Evolutionary conservation across 441 rosid genomes (phyloP).

Genomic region (Populus tomentosa): DNA sequence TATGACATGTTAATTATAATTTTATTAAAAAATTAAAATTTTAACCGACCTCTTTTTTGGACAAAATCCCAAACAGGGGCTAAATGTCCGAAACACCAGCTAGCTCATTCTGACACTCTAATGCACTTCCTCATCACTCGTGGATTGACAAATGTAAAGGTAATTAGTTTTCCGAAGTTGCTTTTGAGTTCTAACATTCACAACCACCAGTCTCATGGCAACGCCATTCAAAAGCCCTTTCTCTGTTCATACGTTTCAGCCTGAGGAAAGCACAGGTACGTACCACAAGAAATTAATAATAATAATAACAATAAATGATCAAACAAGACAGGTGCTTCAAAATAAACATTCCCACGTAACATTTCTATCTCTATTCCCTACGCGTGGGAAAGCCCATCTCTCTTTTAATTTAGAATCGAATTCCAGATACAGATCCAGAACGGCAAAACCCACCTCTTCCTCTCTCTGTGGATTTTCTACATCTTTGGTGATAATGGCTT

Average conservation of each 20-base stretch:
- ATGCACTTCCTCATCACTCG: too few species aligned
- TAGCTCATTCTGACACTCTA: too few species aligned
- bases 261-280: neutral
- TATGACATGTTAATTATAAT: too few species aligned
- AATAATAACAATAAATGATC: neutral
- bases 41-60: too few species aligned
- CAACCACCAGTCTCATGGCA: too few species aligned
- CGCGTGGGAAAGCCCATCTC: neutral
- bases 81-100: too few species aligned
- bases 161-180: too few species aligned
- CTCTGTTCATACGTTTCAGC: neutral
- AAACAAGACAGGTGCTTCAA: neutral
- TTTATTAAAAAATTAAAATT: too few species aligned
- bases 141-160: too few species aligned
- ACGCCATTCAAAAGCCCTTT: neutral
- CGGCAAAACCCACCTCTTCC: neutral
- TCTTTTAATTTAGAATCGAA: neutral
- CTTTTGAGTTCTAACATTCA: too few species aligned
- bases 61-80: too few species aligned
- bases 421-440: neutral
- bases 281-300: neutral
- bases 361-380: neutral
- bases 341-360: neutral
- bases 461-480: neutral
- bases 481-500: constrained; percentile 20